Conservation (phyloP, 2,329 filamentous ascomycete genomes). For the Cercospora zeae-maydis region DNA sequence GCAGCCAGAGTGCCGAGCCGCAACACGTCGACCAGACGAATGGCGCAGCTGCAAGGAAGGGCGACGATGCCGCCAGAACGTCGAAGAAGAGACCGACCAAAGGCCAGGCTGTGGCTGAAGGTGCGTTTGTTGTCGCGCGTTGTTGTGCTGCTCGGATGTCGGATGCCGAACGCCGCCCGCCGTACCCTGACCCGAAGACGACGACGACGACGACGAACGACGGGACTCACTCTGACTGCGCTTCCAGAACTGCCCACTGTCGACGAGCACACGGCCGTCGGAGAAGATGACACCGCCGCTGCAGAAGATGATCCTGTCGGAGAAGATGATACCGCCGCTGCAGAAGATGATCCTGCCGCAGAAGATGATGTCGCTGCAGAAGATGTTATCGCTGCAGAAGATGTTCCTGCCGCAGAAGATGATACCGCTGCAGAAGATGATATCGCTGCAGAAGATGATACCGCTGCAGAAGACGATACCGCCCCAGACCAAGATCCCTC, state of each 20-base stretch:
- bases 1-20: slow-evolving; percentile 15
- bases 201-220: no score
- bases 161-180: neutral
- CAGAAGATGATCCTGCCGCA: slow-evolving; percentile 11
- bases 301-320: slow-evolving; percentile 11
- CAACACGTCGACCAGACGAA: neutral
- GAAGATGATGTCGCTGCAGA: slow-evolving; percentile 13
- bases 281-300: slow-evolving; percentile 12
- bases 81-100: neutral
- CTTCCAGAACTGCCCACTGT: slow-evolving; percentile 11
- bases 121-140: neutral
- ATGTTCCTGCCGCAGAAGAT: slow-evolving; percentile 12
- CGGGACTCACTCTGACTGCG: no score
- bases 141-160: neutral
- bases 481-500: slow-evolving; percentile 10
- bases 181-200: neutral
- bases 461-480: slow-evolving; percentile 13
- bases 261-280: slow-evolving; percentile 12
- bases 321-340: slow-evolving; percentile 9
- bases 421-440: slow-evolving; percentile 15
- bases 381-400: slow-evolving; percentile 4
- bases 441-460: slow-evolving; percentile 3
- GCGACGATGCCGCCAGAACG: neutral
- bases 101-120: slow-evolving; percentile 1
- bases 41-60: neutral